Percentiles rank a stretch among this genome's conserved stretches.
Conservation (phyloP, 73 alveolate species). For the Paramecium sexaurelia region DNA sequence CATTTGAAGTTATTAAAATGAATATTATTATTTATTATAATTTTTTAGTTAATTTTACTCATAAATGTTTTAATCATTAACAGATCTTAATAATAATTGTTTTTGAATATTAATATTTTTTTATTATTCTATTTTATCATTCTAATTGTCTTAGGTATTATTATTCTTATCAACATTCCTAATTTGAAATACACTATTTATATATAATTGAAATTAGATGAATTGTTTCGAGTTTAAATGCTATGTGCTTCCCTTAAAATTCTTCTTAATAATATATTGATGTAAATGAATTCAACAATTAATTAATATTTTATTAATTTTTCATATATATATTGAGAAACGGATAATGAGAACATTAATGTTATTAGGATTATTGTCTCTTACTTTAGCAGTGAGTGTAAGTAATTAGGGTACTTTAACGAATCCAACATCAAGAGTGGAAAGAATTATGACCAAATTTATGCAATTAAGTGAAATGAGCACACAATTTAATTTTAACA, state of each 20-base stretch:
- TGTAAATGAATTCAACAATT: neutral
- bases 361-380: neutral
- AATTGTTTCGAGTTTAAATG: too few species aligned
- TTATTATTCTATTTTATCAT: too few species aligned
- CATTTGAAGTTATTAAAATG: slow-evolving; percentile 32
- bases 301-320: neutral
- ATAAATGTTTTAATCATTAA: neutral
- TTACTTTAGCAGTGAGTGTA: neutral
- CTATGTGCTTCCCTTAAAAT: too few species aligned
- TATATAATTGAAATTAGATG: too few species aligned
- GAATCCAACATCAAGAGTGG: neutral
- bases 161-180: too few species aligned
- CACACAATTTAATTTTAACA: slow-evolving; percentile 26
- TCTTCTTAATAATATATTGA: too few species aligned
- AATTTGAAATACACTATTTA: too few species aligned
- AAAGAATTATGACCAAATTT: slow-evolving; percentile 5
- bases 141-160: too few species aligned
- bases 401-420: neutral
- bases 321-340: neutral
- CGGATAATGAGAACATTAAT: slow-evolving; percentile 12
- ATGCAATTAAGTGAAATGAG: slow-evolving; percentile 22
- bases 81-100: neutral
- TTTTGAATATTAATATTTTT: too few species aligned
- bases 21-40: neutral
- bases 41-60: neutral